Conservation (phyloP, 225 moss, liverwort and hornwort species). For the Anthoceros angustus region DNA sequence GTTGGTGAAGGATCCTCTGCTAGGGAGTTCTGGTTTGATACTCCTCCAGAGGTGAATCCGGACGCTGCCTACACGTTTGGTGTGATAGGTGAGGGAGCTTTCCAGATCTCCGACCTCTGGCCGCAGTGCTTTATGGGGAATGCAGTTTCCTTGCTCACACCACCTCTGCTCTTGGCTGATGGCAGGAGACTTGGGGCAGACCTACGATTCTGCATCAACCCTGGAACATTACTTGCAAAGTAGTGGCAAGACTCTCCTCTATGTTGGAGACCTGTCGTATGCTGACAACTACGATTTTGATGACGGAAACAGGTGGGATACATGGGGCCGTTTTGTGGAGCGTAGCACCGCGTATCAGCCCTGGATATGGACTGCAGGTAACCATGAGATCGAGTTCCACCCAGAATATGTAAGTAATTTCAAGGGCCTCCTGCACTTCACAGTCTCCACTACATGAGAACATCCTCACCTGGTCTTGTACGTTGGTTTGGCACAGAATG, state of each 20-base stretch:
- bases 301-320: constrained; percentile 56
- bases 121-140: not conserved
- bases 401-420: constrained; percentile 35
- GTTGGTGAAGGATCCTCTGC: constrained; percentile 30
- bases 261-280: constrained; percentile 69
- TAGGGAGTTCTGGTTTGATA: constrained; percentile 66
- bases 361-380: constrained; percentile 81
- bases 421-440: not conserved
- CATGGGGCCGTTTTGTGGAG: constrained; percentile 68
- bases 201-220: constrained; percentile 44
- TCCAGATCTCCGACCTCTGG: not conserved
- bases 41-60: constrained; percentile 58
- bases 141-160: not conserved
- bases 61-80: constrained; percentile 71
- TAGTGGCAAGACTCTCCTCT: constrained; percentile 41
- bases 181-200: constrained; percentile 86
- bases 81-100: constrained; percentile 42
- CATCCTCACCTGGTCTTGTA: not conserved
- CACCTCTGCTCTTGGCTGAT: not conserved
- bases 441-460: not conserved
- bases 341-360: constrained; percentile 80
- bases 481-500: constrained; percentile 15
- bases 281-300: constrained; percentile 59
- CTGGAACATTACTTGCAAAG: constrained; percentile 71
- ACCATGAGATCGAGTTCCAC: constrained; percentile 62